phyloP scores from a whole-genome alignment of 2,329 filamentous ascomycete genomes.

The Myriosclerotinia duriaeana region DNA sequence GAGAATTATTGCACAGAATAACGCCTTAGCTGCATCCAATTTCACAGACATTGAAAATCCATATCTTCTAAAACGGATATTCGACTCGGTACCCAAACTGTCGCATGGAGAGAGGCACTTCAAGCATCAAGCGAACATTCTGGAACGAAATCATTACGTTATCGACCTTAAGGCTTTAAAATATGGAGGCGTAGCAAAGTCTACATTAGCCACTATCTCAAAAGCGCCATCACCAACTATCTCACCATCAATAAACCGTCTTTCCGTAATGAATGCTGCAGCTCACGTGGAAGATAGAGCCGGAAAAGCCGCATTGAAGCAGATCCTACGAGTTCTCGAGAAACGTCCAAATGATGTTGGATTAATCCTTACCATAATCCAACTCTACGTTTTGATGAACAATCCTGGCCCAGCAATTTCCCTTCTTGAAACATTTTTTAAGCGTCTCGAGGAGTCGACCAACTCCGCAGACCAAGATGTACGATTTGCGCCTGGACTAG shows the following conservation, averaged over 20 bases:
- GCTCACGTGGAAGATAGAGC: slow-evolving; percentile 64
- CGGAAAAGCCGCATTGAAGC: slow-evolving; percentile 67
- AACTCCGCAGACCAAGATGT: slow-evolving; percentile 61
- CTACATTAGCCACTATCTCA: slow-evolving; percentile 49
- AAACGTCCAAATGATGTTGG: slow-evolving; percentile 78
- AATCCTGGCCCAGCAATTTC: slow-evolving; percentile 72
- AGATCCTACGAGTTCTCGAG: slow-evolving; percentile 67
- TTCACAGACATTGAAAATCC: slow-evolving; percentile 56
- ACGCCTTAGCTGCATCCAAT: slow-evolving; percentile 50
- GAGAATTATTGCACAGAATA: slow-evolving; percentile 65
- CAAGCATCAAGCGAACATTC: slow-evolving; percentile 62
- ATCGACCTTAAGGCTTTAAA: slow-evolving; percentile 68
- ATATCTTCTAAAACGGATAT: slow-evolving; percentile 63
- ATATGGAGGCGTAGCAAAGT: slow-evolving; percentile 57
- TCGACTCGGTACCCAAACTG: slow-evolving; percentile 54
- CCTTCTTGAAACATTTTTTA: slow-evolving; percentile 74
- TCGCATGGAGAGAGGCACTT: slow-evolving; percentile 66
- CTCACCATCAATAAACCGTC: slow-evolving; percentile 52
- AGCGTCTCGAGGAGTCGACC: slow-evolving; percentile 63
- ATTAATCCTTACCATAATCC: slow-evolving; percentile 73
- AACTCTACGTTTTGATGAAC: slow-evolving; percentile 72
- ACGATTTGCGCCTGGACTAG: slow-evolving; percentile 79
- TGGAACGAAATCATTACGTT: slow-evolving; percentile 63
- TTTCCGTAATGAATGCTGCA: slow-evolving; percentile 69
- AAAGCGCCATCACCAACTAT: slow-evolving; percentile 49